A percentile compares a stretch with the other conserved stretches of the same genome.
phyloP scores from a whole-genome alignment of 2,329 filamentous ascomycete genomes.

The Botryotinia narcissicola region DNA sequence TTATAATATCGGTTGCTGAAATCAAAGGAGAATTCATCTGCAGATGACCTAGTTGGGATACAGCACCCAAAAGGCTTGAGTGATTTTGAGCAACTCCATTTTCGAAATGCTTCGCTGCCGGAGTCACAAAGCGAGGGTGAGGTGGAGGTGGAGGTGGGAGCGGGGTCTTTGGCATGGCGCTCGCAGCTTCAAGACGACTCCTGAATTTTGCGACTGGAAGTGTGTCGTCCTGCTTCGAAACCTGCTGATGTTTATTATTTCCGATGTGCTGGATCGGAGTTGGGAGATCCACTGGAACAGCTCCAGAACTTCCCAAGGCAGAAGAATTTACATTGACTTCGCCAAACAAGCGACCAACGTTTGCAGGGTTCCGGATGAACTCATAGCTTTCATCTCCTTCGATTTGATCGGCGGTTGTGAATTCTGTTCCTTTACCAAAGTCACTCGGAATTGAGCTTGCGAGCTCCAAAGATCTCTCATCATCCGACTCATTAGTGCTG shows the following conservation, averaged over 20 bases:
- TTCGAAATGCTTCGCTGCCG: constrained; percentile 19
- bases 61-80: constrained; percentile 38
- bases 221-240: constrained; percentile 19
- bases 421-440: constrained; percentile 19
- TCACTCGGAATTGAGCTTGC: constrained; percentile 23
- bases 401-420: neutral
- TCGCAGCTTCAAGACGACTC: neutral
- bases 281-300: constrained; percentile 36
- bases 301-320: constrained; percentile 36
- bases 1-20: constrained; percentile 16
- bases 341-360: constrained; percentile 36
- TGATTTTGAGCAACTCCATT: constrained; percentile 20
- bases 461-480: constrained; percentile 13
- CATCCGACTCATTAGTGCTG: constrained; percentile 24
- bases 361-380: constrained; percentile 21
- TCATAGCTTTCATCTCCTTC: constrained; percentile 26
- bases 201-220: neutral
- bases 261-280: constrained; percentile 23
- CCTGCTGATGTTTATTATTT: neutral
- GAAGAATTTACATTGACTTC: constrained; percentile 36
- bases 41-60: constrained; percentile 37
- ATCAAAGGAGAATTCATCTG: constrained; percentile 37
- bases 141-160: constrained; percentile 26
- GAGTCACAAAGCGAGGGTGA: constrained; percentile 5
- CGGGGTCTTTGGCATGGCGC: constrained; percentile 16